phyloP scores from a whole-genome alignment of 1,284 basidiomycete species.

The Sporisorium iseilematis-ciliati region DNA sequence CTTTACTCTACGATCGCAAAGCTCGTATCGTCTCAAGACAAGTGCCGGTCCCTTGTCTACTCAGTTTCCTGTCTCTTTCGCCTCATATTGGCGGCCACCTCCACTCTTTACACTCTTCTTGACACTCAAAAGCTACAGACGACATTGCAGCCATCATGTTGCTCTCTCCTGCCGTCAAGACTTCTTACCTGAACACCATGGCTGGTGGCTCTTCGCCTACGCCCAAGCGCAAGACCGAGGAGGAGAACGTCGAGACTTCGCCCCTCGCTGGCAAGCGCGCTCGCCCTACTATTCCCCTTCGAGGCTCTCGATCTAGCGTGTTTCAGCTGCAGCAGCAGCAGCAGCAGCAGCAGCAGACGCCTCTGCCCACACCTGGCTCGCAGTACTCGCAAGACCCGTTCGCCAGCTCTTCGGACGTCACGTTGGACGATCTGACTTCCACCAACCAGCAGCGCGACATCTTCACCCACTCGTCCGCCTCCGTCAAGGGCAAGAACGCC shows the following conservation, averaged over 20 bases:
- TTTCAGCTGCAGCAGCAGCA: conserved; percentile 20
- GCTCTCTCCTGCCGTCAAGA: conserved; percentile 54
- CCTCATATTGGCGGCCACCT: not conserved
- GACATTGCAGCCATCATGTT: conserved; percentile 24
- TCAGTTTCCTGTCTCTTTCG: not conserved
- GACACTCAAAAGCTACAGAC: not conserved
- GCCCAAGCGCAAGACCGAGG: conserved; percentile 43
- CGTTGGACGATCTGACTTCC: conserved; percentile 37
- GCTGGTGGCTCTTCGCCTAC: conserved; percentile 39
- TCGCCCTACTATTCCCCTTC: conserved; percentile 39
- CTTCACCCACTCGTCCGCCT: conserved; percentile 41
- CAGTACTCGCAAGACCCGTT: conserved; percentile 21
- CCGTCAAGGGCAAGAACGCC: conserved; percentile 27
- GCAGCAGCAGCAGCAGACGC: conserved; percentile 11
- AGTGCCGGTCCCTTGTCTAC: conserved; percentile 14
- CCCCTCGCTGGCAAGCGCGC: conserved; percentile 47
- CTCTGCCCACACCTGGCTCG: conserved; percentile 7
- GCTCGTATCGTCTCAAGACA: not conserved
- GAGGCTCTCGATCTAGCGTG: conserved; percentile 34
- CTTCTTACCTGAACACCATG: conserved; percentile 52
- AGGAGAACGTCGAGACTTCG: conserved; percentile 33
- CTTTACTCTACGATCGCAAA: not conserved
- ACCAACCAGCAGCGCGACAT: conserved; percentile 35
- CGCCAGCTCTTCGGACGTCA: conserved; percentile 47
- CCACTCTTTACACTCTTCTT: not conserved